phyloP scores from a whole-genome alignment of 345 rosid species.

The Bruguiera parviflora region DNA sequence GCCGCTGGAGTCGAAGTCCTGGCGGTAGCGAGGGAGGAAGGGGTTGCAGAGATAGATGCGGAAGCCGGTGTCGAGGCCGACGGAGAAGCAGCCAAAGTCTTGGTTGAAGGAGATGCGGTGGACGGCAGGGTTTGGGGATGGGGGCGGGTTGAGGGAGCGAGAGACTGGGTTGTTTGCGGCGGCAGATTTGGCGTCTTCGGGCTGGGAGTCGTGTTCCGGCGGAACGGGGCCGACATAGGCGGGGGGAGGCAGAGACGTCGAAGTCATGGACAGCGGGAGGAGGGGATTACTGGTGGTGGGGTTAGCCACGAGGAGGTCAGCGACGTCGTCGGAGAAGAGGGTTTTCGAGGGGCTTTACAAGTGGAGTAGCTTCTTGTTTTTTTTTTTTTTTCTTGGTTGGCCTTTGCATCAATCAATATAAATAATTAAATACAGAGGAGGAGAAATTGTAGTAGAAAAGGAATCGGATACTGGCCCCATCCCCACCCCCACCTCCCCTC shows the following conservation, averaged over 20 bases:
- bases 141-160: neutral
- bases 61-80: conserved; percentile 40
- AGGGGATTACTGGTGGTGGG: conserved; percentile 4
- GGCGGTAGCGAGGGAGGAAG: conserved; percentile 33
- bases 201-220: conserved; percentile 1
- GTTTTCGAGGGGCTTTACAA: too few relatives aligned
- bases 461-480: too few relatives aligned
- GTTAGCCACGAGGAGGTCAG: too few relatives aligned
- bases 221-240: neutral
- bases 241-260: conserved; percentile 3
- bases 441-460: too few relatives aligned
- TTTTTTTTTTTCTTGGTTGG: too few relatives aligned
- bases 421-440: too few relatives aligned
- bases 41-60: conserved; percentile 44
- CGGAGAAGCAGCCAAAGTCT: conserved; percentile 41
- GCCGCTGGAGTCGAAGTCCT: conserved; percentile 21
- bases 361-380: too few relatives aligned
- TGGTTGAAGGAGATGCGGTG: conserved; percentile 49
- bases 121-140: conserved; percentile 17
- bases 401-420: too few relatives aligned
- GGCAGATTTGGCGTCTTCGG: conserved; percentile 10
- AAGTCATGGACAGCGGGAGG: neutral
- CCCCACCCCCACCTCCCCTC: too few relatives aligned
- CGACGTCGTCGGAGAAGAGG: too few relatives aligned
- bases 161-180: neutral